phyloP scores from a whole-genome alignment of 768 basidiomycete species.

The Naganishia antarctica region DNA sequence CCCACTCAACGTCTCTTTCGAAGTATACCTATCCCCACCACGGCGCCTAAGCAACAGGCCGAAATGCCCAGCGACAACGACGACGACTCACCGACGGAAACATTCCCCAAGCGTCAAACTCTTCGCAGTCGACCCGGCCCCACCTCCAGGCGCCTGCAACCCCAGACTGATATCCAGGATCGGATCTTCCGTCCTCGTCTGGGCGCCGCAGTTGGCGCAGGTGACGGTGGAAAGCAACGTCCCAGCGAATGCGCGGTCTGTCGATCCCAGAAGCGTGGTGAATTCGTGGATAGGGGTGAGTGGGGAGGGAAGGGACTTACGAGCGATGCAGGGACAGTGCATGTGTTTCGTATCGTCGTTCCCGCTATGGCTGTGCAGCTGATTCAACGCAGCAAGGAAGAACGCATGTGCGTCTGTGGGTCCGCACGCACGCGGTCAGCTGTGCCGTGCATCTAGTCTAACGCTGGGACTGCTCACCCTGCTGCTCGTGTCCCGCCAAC shows the following conservation, averaged over 20 bases:
- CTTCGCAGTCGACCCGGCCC: not conserved
- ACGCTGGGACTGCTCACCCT: too few relatives aligned
- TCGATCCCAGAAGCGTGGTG: too few relatives aligned
- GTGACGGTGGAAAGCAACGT: conserved; percentile 80
- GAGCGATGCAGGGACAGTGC: conserved; percentile 64
- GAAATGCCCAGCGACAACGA: conserved; percentile 16
- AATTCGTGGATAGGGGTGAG: not conserved
- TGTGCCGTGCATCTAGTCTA: too few relatives aligned
- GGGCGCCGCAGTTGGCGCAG: conserved; percentile 76
- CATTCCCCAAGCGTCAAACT: conserved; percentile 64
- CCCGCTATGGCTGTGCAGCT: conserved; percentile 76
- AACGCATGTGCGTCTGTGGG: conserved; percentile 48
- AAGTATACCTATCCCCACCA: conserved; percentile 62
- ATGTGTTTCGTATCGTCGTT: conserved; percentile 75
- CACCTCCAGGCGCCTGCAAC: conserved; percentile 53
- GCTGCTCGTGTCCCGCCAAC: conserved; percentile 85
- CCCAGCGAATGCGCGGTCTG: conserved; percentile 76
- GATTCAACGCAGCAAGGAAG: conserved; percentile 61
- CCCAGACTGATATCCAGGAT: conserved; percentile 88
- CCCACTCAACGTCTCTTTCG: conserved; percentile 72
- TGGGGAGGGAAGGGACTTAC: conserved; percentile 33
- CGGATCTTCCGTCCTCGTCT: conserved; percentile 75
- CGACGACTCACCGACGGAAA: conserved; percentile 59
- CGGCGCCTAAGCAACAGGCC: not conserved
- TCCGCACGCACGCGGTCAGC: too few relatives aligned